phyloP scores from a whole-genome alignment of 306 rosid genomes.

The Prunus salicina region DNA sequence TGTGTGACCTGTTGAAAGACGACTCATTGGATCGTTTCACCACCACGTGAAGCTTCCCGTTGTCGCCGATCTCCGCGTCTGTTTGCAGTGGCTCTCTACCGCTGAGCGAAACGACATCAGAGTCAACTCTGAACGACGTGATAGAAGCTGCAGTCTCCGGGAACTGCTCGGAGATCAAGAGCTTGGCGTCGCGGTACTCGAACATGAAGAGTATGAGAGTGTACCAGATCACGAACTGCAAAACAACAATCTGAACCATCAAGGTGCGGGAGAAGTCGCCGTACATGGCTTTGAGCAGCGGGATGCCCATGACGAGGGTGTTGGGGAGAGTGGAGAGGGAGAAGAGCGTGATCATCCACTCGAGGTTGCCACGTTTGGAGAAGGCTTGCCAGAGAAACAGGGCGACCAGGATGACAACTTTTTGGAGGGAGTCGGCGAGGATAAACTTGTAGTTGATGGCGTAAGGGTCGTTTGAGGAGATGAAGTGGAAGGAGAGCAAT shows the following conservation, averaged over 20 bases:
- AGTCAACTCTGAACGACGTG: conserved; percentile 66
- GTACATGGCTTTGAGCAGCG: conserved; percentile 76
- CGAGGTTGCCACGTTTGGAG: conserved; percentile 50
- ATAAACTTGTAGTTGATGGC: conserved; percentile 74
- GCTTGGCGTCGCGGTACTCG: conserved; percentile 80
- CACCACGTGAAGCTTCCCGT: conserved; percentile 75
- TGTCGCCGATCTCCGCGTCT: conserved; percentile 77
- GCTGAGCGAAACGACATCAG: conserved; percentile 73
- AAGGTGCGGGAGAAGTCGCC: conserved; percentile 64
- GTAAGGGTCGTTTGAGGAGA: conserved; percentile 73
- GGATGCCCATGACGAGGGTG: conserved; percentile 89
- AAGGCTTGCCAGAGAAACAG: conserved; percentile 72
- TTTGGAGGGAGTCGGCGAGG: conserved; percentile 83
- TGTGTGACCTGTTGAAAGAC: conserved; percentile 65
- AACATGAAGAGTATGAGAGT: conserved; percentile 77
- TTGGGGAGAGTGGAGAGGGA: conserved; percentile 85
- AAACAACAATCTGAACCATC: conserved; percentile 80
- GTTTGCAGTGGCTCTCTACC: conserved; percentile 63
- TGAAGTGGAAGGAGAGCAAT: conserved; percentile 75
- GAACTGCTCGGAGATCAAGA: conserved; percentile 68
- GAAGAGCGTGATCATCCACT: conserved; percentile 83
- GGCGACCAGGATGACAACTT: conserved; percentile 54
- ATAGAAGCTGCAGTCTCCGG: conserved; percentile 83
- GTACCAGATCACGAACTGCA: conserved; percentile 87
- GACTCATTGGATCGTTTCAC: conserved; percentile 62